Base-by-base conservation (phyloP, 139 green algal genomes). In the Micractinium sp. region DNA sequence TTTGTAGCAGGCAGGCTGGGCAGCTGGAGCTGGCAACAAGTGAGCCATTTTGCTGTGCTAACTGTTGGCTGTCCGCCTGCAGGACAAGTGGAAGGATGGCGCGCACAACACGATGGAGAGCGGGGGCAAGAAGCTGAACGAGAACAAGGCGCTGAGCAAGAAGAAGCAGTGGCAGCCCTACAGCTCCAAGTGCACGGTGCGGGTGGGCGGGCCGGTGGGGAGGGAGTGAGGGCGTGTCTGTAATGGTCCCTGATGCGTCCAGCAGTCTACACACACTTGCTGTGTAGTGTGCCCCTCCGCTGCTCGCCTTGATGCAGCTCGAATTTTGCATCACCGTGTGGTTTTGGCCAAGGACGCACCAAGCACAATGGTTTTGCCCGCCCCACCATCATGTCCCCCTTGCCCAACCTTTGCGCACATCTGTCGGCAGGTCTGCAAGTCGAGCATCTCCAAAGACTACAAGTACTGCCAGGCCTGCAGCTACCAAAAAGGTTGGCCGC, bases 61-160 rank as follows among this genome's bases (percentile, higher is more conserved):
- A 23, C 22, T 71, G 47, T 56, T 56, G 47, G 47, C 47, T n/a
- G n/a, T n/a, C 47, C 47, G 47, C 47, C 47, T 71, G 3, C 67
- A 69, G 20, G 95, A 97, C 23, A 95, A 94, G 66, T 98, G 94
- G 92, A 95, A 95, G 35, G 93, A 95, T 15, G 95, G 92, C 29
- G 67, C 81, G 1, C 88, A 85, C 35, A 98, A 95, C 90, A 92
- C 90, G 0, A 53, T 82, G 4, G 91, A 90, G 39, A 90, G 91
- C 31, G 91, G 86, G 22, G 93, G 93, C 9, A 79, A 92, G 2
- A 97, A 98, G 87, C 23, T 98, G 0, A 96, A 96, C 66, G 94
- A 97, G 75, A 98, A 98, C 91, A 98, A 97, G 91, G 80, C 95
- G 2, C 80, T 97, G 3, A 89, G 71, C 1, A 95, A 94, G 33